A percentile compares a stretch with the other conserved stretches of the same genome.
These are phyloP conservation scores for Phytophthora pinifolia DNA, from an alignment of 352 stramenopile genomes.

Conservation along the genomic window DNA sequence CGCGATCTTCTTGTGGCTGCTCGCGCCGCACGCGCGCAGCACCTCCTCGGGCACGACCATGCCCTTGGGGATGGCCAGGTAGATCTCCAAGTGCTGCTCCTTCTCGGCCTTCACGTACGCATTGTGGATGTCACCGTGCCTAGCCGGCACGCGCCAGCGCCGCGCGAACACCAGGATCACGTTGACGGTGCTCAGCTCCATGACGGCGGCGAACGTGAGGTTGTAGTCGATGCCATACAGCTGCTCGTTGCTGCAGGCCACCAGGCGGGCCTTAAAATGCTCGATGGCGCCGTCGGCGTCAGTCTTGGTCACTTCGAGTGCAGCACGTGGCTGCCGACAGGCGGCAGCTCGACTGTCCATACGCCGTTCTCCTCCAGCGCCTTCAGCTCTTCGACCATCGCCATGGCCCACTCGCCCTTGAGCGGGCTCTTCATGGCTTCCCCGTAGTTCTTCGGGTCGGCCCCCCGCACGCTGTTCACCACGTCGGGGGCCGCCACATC, in stretches of 20 bases:
- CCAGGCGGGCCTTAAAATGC: too few species aligned
- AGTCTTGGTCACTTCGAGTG: slow-evolving; percentile 7
- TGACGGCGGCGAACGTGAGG: slow-evolving; percentile 22
- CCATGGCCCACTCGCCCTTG: slow-evolving; percentile 1
- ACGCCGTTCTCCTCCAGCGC: slow-evolving; percentile 6
- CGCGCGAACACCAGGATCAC: slow-evolving; percentile 1
- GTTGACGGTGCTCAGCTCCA: slow-evolving; percentile 24
- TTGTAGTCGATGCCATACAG: slow-evolving; percentile 17
- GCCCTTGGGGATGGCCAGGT: too few species aligned
- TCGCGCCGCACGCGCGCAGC: too few species aligned
- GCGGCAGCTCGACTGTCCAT: background rate
- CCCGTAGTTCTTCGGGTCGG: slow-evolving; percentile 16
- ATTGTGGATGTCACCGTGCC: too few species aligned
- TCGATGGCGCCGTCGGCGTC: too few species aligned
- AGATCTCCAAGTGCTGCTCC: too few species aligned
- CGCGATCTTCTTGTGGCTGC: too few species aligned
- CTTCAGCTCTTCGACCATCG: too few species aligned
- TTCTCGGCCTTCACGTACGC: too few species aligned
- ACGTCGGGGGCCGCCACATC: background rate
- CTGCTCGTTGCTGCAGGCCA: slow-evolving; percentile 2
- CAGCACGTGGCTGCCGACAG: slow-evolving; percentile 3
- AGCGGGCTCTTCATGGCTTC: slow-evolving; percentile 10
- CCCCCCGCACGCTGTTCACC: slow-evolving; percentile 4
- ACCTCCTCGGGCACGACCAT: too few species aligned
- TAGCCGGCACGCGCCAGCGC: slow-evolving; percentile 8